These are phyloP conservation scores for Syncephalastrum contaminatum DNA, from an alignment of 371 early-diverging fungal genomes.

Conservation along the genomic window DNA sequence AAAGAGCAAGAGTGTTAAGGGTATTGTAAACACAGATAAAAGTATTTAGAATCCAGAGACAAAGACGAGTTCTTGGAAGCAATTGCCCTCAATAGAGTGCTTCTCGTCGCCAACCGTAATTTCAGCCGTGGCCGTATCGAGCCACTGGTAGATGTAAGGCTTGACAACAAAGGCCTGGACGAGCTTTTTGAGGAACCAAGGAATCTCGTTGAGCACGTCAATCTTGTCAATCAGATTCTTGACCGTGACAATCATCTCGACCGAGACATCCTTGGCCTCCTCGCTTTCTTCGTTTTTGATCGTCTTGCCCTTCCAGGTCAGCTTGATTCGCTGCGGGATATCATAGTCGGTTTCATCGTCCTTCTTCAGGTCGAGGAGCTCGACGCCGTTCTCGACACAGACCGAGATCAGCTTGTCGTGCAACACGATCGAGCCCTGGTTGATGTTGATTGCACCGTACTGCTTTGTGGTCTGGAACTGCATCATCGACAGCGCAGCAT, in stretches of 20 bases:
- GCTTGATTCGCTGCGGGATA: constrained; percentile 70
- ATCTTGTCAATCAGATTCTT: constrained; percentile 72
- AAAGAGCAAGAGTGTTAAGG: too few species aligned
- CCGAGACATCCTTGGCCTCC: constrained; percentile 58
- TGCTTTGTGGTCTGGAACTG: constrained; percentile 82
- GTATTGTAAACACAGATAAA: background rate
- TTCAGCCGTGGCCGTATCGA: constrained; percentile 62
- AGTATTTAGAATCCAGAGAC: constrained; percentile 45
- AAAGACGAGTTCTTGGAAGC: constrained; percentile 69
- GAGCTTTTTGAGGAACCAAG: constrained; percentile 83
- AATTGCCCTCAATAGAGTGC: constrained; percentile 53
- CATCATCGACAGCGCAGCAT: constrained; percentile 71
- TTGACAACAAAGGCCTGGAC: constrained; percentile 91
- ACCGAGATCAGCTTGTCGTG: constrained; percentile 69
- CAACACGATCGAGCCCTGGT: constrained; percentile 75
- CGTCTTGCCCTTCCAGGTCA: constrained; percentile 77
- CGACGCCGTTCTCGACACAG: constrained; percentile 69
- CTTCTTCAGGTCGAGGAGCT: constrained; percentile 46
- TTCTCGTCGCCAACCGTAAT: constrained; percentile 69
- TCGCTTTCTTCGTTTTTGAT: constrained; percentile 51
- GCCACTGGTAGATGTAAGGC: constrained; percentile 92
- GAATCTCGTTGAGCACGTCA: constrained; percentile 86
- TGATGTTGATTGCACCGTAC: constrained; percentile 67
- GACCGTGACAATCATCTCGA: constrained; percentile 60
- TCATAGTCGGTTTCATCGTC: constrained; percentile 80